Percentiles rank a stretch among this genome's conserved stretches.
phyloP scores from a whole-genome alignment of 345 rosid species.

The Dimocarpus longan region DNA sequence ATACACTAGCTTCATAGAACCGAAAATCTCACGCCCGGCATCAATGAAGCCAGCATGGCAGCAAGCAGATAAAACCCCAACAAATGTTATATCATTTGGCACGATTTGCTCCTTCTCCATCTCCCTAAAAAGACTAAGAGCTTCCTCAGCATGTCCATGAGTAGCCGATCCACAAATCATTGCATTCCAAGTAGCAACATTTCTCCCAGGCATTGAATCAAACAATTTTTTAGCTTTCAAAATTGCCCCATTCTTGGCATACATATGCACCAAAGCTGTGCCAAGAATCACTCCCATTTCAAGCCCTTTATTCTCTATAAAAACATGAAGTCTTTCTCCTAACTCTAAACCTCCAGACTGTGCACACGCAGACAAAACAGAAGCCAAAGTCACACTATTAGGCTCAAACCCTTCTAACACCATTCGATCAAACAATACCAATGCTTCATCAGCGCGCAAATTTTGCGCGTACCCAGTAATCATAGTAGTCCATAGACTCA shows the following conservation, averaged over 20 bases:
- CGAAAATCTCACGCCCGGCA: conserved; percentile 20
- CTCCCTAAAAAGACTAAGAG: conserved; percentile 20
- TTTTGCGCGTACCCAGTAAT: conserved; percentile 33
- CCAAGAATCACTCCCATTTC: conserved; percentile 31
- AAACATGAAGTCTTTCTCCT: conserved; percentile 25
- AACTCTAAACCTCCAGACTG: conserved; percentile 30
- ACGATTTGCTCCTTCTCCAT: conserved; percentile 22
- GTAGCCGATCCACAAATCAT: conserved; percentile 29
- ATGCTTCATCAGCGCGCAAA: conserved; percentile 23
- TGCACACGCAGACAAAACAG: conserved; percentile 33
- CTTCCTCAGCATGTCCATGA: conserved; percentile 31
- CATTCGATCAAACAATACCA: conserved; percentile 31
- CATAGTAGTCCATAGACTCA: conserved; percentile 31
- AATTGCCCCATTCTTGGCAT: conserved; percentile 27
- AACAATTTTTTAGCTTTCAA: conserved; percentile 24
- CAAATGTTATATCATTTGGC: conserved; percentile 33
- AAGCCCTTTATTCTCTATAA: conserved; percentile 15
- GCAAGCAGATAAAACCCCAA: conserved; percentile 34
- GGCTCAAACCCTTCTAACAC: conserved; percentile 28
- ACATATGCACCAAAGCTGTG: conserved; percentile 36
- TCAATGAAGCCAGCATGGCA: conserved; percentile 27
- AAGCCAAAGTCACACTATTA: conserved; percentile 29
- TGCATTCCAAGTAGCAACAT: conserved; percentile 32
- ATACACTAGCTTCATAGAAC: conserved; percentile 22
- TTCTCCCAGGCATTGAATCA: conserved; percentile 25